Percentiles rank a stretch among this genome's conserved stretches.
Conservation (phyloP, 306 rosid genomes). For the Comarum palustre region DNA sequence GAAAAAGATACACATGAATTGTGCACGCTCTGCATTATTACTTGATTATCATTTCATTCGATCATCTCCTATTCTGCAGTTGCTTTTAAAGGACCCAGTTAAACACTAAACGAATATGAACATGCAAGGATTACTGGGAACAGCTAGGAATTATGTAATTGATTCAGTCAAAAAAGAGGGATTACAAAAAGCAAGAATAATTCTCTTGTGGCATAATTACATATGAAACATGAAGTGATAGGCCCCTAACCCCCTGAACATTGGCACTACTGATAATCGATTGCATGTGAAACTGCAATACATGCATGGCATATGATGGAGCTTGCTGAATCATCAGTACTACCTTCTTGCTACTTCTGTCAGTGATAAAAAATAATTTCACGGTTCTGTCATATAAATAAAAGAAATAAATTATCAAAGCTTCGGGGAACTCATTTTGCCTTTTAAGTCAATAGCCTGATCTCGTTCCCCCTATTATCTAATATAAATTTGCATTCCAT, state of each 20-base stretch:
- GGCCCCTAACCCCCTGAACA: not conserved
- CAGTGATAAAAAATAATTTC: not conserved
- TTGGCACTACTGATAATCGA: not conserved
- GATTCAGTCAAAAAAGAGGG: not conserved
- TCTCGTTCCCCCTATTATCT: not conserved
- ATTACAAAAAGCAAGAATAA: not conserved
- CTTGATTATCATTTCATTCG: not conserved
- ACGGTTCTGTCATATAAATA: not conserved
- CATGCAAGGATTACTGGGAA: slow-evolving; percentile 1
- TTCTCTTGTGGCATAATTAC: not conserved
- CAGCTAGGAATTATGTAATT: not conserved
- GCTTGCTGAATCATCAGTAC: not conserved
- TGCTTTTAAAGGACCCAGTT: not conserved
- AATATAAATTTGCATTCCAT: no score
- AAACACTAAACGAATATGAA: not conserved
- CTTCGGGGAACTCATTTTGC: not conserved
- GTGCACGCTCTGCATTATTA: not conserved
- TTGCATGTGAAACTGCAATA: not conserved
- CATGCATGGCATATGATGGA: not conserved
- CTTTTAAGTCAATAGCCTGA: not conserved
- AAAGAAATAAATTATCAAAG: not conserved
- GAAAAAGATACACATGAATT: not conserved
- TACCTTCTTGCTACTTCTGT: not conserved
- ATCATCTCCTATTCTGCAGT: not conserved
- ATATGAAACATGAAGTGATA: not conserved